Conservation (phyloP, 1,284 basidiomycete genomes). For the Heterobasidion irregulare region DNA sequence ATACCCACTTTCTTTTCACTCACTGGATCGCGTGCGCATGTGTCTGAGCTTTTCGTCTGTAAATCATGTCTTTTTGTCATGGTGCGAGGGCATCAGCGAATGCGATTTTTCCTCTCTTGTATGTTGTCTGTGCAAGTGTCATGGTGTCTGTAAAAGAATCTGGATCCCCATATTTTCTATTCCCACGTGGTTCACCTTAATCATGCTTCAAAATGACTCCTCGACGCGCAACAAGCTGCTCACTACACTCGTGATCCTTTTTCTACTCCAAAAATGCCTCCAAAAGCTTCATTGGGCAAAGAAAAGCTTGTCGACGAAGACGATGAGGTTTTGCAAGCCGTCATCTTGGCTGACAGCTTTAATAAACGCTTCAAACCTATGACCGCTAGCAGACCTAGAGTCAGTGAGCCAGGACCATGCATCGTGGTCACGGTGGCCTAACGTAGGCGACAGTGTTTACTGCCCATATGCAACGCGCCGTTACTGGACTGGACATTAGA, state of each 20-base stretch:
- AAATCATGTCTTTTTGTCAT: slow-evolving; percentile 38
- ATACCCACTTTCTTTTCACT: slow-evolving; percentile 41
- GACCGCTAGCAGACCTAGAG: slow-evolving; percentile 76
- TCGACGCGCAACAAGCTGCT: not conserved
- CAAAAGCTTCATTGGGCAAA: slow-evolving; percentile 50
- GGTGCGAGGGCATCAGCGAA: not conserved
- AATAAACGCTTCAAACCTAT: slow-evolving; percentile 89
- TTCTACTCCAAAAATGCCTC: slow-evolving; percentile 36
- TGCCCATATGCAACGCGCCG: slow-evolving; percentile 92
- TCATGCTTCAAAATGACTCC: not conserved
- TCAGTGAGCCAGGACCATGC: not conserved
- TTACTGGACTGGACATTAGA: slow-evolving; percentile 96
- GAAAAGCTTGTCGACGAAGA: slow-evolving; percentile 60
- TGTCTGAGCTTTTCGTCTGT: slow-evolving; percentile 46
- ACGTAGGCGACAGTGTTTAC: slow-evolving; percentile 58
- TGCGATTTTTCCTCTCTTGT: not conserved
- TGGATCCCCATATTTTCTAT: not conserved
- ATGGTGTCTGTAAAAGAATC: too few relatives aligned
- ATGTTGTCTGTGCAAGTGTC: too few relatives aligned
- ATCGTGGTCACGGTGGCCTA: not conserved
- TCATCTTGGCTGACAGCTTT: slow-evolving; percentile 92
- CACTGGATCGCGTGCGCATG: slow-evolving; percentile 47
- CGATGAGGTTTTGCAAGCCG: slow-evolving; percentile 82
- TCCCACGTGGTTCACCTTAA: not conserved
- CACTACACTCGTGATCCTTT: too few relatives aligned